Evolutionary conservation across 2,329 filamentous ascomycete genomes (phyloP).

Genomic region (Diaporthe sp.): DNA sequence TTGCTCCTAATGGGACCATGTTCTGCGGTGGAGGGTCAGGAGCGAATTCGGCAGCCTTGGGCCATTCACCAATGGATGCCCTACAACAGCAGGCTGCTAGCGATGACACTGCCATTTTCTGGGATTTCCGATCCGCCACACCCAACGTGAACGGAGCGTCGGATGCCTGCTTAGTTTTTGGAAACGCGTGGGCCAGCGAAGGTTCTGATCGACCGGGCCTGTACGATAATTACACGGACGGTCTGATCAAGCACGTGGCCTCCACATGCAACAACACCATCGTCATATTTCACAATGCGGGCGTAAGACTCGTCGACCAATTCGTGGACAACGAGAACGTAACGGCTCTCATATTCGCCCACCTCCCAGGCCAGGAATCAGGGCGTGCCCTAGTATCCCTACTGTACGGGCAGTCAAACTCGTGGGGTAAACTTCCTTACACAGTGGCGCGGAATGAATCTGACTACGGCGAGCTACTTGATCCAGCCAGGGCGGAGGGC

Average conservation of each 20-base stretch:
- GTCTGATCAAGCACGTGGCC: constrained; percentile 69
- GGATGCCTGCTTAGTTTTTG: constrained; percentile 77
- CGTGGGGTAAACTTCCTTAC: constrained; percentile 71
- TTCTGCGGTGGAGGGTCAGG: constrained; percentile 60
- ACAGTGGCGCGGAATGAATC: constrained; percentile 68
- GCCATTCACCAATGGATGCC: constrained; percentile 67
- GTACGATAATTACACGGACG: constrained; percentile 75
- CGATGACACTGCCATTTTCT: constrained; percentile 70
- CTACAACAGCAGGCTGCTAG: constrained; percentile 63
- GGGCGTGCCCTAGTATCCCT: constrained; percentile 67
- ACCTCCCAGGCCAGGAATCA: constrained; percentile 74
- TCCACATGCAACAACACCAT: constrained; percentile 71
- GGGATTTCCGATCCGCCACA: constrained; percentile 65
- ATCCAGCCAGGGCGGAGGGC: constrained; percentile 59
- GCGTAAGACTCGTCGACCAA: constrained; percentile 69
- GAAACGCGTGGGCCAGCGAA: constrained; percentile 79
- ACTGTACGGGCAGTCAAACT: constrained; percentile 68
- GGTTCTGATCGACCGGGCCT: constrained; percentile 73
- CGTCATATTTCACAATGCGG: constrained; percentile 75
- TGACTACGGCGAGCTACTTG: constrained; percentile 65
- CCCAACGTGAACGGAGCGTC: constrained; percentile 63
- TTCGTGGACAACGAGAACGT: constrained; percentile 75
- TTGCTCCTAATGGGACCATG: constrained; percentile 59
- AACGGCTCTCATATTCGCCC: constrained; percentile 73
- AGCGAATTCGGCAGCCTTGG: constrained; percentile 53